Conservation (phyloP, 78 protist genomes). For the Planoprotostelium fungivorum region DNA sequence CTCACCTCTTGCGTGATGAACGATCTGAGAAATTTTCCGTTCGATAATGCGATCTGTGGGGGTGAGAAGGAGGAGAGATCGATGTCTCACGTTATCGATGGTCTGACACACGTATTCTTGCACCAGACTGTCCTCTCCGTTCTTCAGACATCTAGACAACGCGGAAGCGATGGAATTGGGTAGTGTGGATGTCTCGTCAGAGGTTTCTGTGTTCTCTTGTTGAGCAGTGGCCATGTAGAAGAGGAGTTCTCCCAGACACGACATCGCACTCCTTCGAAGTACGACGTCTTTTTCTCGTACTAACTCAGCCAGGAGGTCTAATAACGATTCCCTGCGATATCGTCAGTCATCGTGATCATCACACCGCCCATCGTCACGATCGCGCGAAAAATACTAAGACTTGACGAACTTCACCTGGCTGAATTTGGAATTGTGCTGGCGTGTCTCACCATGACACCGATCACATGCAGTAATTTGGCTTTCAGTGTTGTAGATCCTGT, state of each 20-base stretch:
- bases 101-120: background rate
- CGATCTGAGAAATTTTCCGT: too few relatives aligned
- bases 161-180: background rate
- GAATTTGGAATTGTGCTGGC: background rate
- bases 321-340: background rate
- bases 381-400: too few relatives aligned
- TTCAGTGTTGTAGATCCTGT: background rate
- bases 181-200: background rate
- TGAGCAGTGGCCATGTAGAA: background rate
- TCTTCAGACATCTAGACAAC: background rate
- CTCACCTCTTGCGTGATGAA: background rate
- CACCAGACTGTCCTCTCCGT: background rate
- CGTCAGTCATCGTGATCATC: background rate
- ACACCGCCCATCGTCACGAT: too few relatives aligned
- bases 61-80: background rate
- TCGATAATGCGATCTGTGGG: background rate
- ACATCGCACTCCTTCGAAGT: background rate
- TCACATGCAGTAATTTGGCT: background rate
- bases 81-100: background rate
- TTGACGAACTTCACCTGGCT: background rate
- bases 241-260: background rate
- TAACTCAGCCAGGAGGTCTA: background rate
- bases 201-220: too few relatives aligned
- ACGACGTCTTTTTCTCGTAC: background rate
- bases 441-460: background rate